Evolutionary conservation across 2,329 filamentous ascomycete species (phyloP).

Genomic region (Cytospora leucostoma): DNA sequence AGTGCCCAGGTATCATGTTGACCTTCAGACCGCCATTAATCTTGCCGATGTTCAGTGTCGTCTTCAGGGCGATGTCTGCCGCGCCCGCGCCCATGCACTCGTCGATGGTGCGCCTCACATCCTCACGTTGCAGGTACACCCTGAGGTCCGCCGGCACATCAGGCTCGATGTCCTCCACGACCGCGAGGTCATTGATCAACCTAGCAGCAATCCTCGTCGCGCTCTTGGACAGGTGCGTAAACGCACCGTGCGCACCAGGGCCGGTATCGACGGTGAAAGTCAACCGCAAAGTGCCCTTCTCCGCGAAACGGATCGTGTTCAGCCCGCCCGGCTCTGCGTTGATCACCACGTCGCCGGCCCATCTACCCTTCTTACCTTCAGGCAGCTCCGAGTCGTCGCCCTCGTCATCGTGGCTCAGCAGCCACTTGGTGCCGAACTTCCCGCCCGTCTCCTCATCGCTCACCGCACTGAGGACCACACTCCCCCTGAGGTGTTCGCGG

Average conservation of each 20-base stretch:
- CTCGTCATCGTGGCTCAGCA: conserved; percentile 37
- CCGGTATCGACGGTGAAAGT: conserved; percentile 38
- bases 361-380: conserved; percentile 35
- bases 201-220: conserved; percentile 39
- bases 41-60: conserved; percentile 44
- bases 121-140: conserved; percentile 35
- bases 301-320: conserved; percentile 43
- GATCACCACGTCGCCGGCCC: conserved; percentile 43
- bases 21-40: conserved; percentile 45
- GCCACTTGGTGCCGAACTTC: conserved; percentile 39
- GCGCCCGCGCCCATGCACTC: conserved; percentile 41
- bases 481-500: conserved; percentile 30
- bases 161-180: conserved; percentile 21
- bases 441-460: conserved; percentile 45
- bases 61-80: conserved; percentile 36
- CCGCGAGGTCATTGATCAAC: conserved; percentile 13
- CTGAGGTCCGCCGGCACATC: conserved; percentile 29
- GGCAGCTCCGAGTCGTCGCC: conserved; percentile 35
- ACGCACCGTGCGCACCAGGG: conserved; percentile 42
- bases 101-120: conserved; percentile 38
- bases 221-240: conserved; percentile 41
- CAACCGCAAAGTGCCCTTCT: conserved; percentile 45
- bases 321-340: conserved; percentile 42
- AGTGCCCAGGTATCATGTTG: conserved; percentile 44
- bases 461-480: conserved; percentile 37